A percentile compares a stretch with the other conserved stretches of the same genome.
These are phyloP conservation scores for Talaromyces sp. DNA, from an alignment of 2,329 filamentous ascomycete species.

Conservation along the genomic window DNA sequence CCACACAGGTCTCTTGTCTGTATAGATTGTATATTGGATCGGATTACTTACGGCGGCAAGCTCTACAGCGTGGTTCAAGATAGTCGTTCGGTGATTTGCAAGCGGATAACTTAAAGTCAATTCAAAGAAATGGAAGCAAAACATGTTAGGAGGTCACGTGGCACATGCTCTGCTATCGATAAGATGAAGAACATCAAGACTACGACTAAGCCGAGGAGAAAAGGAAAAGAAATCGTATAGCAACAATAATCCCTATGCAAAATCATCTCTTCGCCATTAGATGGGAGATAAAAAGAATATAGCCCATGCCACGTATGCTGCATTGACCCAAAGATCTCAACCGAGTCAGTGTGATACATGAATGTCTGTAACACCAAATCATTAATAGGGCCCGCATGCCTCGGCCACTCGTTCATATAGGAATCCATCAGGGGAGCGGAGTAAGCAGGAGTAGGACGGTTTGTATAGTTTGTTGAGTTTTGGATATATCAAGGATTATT, in stretches of 20 bases:
- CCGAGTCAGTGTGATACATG: conserved; percentile 7
- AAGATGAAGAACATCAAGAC: background rate
- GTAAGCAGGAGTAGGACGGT: background rate
- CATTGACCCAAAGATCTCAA: conserved; percentile 5
- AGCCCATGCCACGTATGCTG: conserved; percentile 1
- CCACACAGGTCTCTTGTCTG: background rate
- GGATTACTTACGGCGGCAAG: conserved; percentile 10
- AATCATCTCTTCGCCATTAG: conserved; percentile 12
- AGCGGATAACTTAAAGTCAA: background rate
- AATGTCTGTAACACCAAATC: background rate
- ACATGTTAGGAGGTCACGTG: conserved; percentile 2
- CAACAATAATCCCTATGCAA: conserved; percentile 8
- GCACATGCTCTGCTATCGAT: conserved; percentile 8
- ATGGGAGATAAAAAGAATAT: conserved; percentile 2
- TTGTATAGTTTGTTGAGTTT: conserved; percentile 2
- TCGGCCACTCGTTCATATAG: background rate
- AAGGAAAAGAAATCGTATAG: background rate
- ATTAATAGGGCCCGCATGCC: conserved; percentile 4
- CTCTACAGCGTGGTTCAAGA: conserved; percentile 5
- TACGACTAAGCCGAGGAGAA: background rate
- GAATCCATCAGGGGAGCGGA: background rate
- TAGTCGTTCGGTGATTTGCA: background rate
- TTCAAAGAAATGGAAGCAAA: background rate
- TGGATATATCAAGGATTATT: conserved; percentile 2
- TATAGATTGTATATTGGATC: background rate